These are phyloP conservation scores for Calonectria fujianensis DNA, from an alignment of 2,329 filamentous ascomycete species.

Conservation along the genomic window DNA sequence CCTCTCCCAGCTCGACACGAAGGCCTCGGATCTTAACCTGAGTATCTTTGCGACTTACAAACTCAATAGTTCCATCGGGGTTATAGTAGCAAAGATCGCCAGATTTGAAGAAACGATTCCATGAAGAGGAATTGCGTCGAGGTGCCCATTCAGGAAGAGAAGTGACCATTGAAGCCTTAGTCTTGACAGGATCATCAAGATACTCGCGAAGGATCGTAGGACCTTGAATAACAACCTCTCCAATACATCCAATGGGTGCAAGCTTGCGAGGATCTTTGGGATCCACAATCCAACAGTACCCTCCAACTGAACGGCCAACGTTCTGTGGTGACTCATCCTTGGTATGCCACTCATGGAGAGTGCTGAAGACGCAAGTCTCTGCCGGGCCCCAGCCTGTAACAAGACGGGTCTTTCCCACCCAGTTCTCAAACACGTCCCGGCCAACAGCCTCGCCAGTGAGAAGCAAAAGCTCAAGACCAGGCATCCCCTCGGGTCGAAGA, in stretches of 20 bases:
- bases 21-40: conserved; percentile 75
- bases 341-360: conserved; percentile 30
- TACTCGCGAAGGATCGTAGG: conserved; percentile 53
- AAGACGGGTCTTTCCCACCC: conserved; percentile 45
- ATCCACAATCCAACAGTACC: conserved; percentile 48
- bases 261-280: conserved; percentile 44
- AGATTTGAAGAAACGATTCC: conserved; percentile 49
- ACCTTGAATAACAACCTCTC: conserved; percentile 49
- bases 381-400: conserved; percentile 53
- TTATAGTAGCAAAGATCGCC: conserved; percentile 55
- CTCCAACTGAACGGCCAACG: conserved; percentile 37
- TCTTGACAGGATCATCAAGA: conserved; percentile 47
- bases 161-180: conserved; percentile 54
- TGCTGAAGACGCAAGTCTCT: conserved; percentile 44
- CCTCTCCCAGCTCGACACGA: conserved; percentile 52
- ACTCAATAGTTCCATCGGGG: conserved; percentile 60
- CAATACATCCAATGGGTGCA: conserved; percentile 42
- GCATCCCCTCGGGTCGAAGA: conserved; percentile 44
- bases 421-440: conserved; percentile 40
- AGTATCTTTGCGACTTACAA: conserved; percentile 70
- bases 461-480: conserved; percentile 38
- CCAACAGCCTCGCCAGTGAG: conserved; percentile 50
- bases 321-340: conserved; percentile 22
- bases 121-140: conserved; percentile 40
- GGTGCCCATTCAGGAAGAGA: conserved; percentile 53